phyloP scores from a whole-genome alignment of 116 monocot species.

The Papilionanthe hybrid region DNA sequence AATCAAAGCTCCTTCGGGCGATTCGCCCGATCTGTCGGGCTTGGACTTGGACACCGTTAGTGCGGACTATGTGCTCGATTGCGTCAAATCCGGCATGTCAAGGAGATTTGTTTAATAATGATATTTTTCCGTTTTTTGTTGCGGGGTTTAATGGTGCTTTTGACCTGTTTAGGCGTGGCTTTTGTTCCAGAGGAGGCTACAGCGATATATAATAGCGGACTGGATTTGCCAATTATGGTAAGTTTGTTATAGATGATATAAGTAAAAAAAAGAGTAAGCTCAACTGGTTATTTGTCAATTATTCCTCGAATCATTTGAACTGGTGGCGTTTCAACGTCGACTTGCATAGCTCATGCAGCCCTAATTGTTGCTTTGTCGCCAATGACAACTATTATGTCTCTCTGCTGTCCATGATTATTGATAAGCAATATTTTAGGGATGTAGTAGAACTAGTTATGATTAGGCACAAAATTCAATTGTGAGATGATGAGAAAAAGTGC shows the following conservation, averaged over 20 bases:
- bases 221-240: constrained; percentile 55
- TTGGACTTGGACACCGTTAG: constrained; percentile 61
- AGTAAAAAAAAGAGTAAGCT: neutral
- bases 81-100: constrained; percentile 40
- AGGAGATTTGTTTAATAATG: neutral
- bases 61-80: constrained; percentile 56
- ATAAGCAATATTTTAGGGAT: neutral
- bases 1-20: constrained; percentile 16
- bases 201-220: constrained; percentile 32
- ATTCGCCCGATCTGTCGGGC: constrained; percentile 22
- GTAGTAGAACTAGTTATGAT: neutral
- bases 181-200: constrained; percentile 55
- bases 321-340: neutral
- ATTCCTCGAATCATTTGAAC: neutral
- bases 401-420: too few species aligned
- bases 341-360: neutral
- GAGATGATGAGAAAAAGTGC: neutral
- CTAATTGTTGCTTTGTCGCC: neutral
- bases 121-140: constrained; percentile 5
- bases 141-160: neutral
- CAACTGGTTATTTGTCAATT: neutral
- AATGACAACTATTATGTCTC: neutral
- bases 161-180: constrained; percentile 30
- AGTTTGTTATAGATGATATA: neutral
- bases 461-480: neutral